These are phyloP conservation scores for Tulasnella sp. DNA, from an alignment of 768 basidiomycete species.

Conservation along the genomic window DNA sequence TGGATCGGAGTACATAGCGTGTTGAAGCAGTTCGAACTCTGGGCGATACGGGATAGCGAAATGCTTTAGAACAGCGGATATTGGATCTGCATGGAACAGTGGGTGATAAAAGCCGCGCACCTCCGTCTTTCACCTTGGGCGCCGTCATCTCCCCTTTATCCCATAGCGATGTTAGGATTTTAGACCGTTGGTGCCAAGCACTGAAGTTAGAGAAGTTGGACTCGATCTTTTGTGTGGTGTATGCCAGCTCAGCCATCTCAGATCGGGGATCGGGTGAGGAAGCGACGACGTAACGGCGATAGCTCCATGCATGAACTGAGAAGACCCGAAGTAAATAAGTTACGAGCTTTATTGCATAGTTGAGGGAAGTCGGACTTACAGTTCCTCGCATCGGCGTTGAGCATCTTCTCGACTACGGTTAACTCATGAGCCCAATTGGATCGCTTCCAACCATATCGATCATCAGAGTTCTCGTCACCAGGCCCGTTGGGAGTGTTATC, in stretches of 20 bases:
- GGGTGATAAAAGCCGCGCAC: constrained; percentile 35
- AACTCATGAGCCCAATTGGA: constrained; percentile 78
- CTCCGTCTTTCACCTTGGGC: constrained; percentile 51
- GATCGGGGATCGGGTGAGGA: constrained; percentile 46
- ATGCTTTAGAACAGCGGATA: neutral
- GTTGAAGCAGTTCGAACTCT: constrained; percentile 84
- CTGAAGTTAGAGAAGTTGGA: constrained; percentile 95
- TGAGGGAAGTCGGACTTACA: constrained; percentile 59
- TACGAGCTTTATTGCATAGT: neutral
- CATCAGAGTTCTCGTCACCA: constrained; percentile 29
- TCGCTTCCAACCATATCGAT: constrained; percentile 58
- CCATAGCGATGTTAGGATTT: constrained; percentile 61
- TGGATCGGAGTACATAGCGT: constrained; percentile 95
- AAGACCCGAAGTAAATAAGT: neutral
- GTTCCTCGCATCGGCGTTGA: constrained; percentile 83
- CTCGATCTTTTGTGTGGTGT: constrained; percentile 84
- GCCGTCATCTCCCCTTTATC: constrained; percentile 40
- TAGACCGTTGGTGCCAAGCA: constrained; percentile 96
- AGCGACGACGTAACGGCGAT: constrained; percentile 73
- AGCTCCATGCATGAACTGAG: constrained; percentile 89
- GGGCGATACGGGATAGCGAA: neutral
- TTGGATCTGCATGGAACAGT: neutral
- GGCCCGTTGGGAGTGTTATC: constrained; percentile 74
- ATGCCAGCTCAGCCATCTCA: constrained; percentile 60
- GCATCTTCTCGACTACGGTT: constrained; percentile 81